Conservation (phyloP, 2,329 filamentous ascomycete species). For the Arthrobotrys pseudoclavata region DNA sequence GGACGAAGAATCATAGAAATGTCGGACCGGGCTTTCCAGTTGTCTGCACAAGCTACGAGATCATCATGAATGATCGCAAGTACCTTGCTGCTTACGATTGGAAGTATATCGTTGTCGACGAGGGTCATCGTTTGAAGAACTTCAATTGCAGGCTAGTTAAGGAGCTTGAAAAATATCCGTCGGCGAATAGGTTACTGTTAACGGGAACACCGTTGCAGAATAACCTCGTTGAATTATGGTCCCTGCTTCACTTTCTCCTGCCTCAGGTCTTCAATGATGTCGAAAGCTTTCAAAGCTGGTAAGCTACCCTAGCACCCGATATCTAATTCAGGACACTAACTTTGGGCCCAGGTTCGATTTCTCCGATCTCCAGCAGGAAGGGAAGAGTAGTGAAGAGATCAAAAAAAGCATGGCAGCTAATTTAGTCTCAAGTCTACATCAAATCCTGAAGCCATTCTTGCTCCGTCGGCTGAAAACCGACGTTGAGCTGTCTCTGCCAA, state of each 20-base stretch:
- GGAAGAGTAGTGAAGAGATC: conserved; percentile 81
- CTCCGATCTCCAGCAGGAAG: conserved; percentile 86
- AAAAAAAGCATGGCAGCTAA: conserved; percentile 82
- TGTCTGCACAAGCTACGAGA: conserved; percentile 95
- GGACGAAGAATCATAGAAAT: conserved; percentile 78
- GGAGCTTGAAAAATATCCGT: conserved; percentile 87
- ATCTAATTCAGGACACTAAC: background rate
- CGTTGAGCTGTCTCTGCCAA: conserved; percentile 89
- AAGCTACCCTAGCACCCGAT: background rate
- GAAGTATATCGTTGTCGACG: conserved; percentile 98
- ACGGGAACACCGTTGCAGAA: conserved; percentile 97
- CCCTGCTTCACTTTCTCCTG: conserved; percentile 89
- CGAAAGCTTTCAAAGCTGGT: conserved; percentile 94
- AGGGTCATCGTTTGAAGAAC: conserved; percentile 97
- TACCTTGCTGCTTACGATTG: conserved; percentile 86
- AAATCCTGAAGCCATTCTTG: conserved; percentile 91
- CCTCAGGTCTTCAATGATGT: conserved; percentile 94
- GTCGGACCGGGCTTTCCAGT: conserved; percentile 82
- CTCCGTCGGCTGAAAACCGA: conserved; percentile 91
- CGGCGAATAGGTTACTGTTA: conserved; percentile 89
- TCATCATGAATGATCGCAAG: conserved; percentile 90
- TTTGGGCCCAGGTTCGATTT: conserved; percentile 76
- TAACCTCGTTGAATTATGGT: conserved; percentile 93
- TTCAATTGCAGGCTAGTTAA: conserved; percentile 92
- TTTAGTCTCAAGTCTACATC: conserved; percentile 87